Conservation (phyloP, 345 rosid species). For the Salix purpurea region DNA sequence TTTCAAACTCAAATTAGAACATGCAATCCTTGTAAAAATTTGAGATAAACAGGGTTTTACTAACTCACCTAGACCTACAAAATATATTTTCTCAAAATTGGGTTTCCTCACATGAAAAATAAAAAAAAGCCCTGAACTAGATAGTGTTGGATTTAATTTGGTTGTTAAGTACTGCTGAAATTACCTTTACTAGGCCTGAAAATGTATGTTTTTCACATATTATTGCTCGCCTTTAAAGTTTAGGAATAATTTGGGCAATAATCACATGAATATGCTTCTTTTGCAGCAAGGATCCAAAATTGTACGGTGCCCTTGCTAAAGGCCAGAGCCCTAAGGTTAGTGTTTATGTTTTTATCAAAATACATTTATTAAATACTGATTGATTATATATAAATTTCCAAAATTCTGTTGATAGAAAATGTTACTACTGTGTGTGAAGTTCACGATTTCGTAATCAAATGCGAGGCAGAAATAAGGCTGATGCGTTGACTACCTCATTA, state of each 20-base stretch:
- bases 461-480: no score
- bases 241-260: not conserved
- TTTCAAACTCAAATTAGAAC: no score
- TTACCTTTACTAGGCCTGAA: not conserved
- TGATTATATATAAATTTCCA: not conserved
- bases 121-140: no score
- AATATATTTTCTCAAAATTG: no score
- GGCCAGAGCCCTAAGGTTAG: conserved; percentile 87
- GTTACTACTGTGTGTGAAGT: no score
- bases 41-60: no score
- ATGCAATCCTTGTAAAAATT: no score
- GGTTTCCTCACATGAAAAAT: no score
- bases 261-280: not conserved
- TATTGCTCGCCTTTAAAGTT: not conserved
- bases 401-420: not conserved
- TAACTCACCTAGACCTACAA: no score
- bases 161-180: not conserved
- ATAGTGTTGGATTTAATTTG: no score
- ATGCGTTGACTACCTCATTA: no score
- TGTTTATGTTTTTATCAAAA: not conserved
- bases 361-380: not conserved
- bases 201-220: not conserved
- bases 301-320: conserved; percentile 63
- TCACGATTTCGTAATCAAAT: not conserved
- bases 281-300: conserved; percentile 58